Evolutionary conservation across 768 basidiomycete species (phyloP).

Genomic region (Russula brevipes): DNA sequence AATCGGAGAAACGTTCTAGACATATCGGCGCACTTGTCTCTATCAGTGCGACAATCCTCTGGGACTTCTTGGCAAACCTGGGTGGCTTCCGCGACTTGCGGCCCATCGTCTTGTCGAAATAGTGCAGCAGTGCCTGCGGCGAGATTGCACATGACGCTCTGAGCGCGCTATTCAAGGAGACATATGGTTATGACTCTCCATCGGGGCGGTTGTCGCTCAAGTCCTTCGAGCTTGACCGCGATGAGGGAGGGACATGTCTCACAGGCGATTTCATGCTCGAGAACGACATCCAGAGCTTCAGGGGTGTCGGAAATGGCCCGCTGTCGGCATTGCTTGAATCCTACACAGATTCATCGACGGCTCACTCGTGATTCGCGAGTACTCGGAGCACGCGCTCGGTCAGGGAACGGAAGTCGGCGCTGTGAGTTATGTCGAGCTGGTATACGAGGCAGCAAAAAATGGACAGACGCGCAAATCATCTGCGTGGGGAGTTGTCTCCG

Average conservation of each 20-base stretch:
- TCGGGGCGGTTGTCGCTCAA: conserved; percentile 45
- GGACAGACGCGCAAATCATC: conserved; percentile 49
- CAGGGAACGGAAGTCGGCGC: conserved; percentile 87
- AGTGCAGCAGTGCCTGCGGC: conserved; percentile 29
- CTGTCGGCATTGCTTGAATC: conserved; percentile 78
- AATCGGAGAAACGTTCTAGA: too few species aligned
- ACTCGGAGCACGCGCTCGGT: conserved; percentile 92
- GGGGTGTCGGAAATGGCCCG: conserved; percentile 89
- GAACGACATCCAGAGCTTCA: conserved; percentile 51
- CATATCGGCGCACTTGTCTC: too few species aligned
- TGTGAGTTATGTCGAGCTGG: conserved; percentile 89
- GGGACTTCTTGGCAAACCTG: too few species aligned
- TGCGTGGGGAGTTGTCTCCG: conserved; percentile 87
- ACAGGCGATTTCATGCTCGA: conserved; percentile 64
- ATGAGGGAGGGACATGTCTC: conserved; percentile 49
- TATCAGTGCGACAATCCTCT: too few species aligned
- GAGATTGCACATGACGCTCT: conserved; percentile 65
- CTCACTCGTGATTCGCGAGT: conserved; percentile 76
- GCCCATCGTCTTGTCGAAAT: too few species aligned
- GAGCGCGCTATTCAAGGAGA: conserved; percentile 59
- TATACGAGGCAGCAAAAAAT: conserved; percentile 56
- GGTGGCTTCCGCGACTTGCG: too few species aligned
- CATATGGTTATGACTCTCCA: conserved; percentile 53
- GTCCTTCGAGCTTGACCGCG: conserved; percentile 60
- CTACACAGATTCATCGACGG: conserved; percentile 67